Evolutionary conservation across 2,329 filamentous ascomycete species (phyloP).

Genomic region (Aspergillus pseudoterreus): DNA sequence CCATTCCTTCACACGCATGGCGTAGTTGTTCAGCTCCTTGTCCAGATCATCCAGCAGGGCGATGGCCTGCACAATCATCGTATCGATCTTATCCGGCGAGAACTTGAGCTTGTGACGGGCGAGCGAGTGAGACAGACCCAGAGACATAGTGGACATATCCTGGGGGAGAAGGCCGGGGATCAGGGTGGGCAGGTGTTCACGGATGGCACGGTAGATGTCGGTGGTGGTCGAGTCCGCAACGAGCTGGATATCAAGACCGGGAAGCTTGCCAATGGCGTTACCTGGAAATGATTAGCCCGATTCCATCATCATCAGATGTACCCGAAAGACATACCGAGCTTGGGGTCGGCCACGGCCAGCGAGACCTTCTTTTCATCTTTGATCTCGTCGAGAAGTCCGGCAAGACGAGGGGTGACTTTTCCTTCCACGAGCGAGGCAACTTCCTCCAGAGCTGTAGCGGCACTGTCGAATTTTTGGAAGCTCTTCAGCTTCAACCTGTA

Average conservation of each 20-base stretch:
- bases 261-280: constrained; percentile 87
- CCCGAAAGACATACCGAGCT: constrained; percentile 57
- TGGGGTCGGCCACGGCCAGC: constrained; percentile 87
- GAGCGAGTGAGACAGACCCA: constrained; percentile 95
- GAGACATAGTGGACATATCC: constrained; percentile 88
- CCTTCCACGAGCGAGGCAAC: constrained; percentile 84
- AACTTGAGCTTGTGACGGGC: constrained; percentile 98
- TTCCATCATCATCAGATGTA: neutral
- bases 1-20: constrained; percentile 99
- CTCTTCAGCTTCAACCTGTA: constrained; percentile 86
- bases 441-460: constrained; percentile 84
- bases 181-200: constrained; percentile 81
- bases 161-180: constrained; percentile 82
- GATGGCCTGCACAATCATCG: constrained; percentile 98
- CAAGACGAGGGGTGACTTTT: constrained; percentile 86
- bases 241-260: constrained; percentile 77
- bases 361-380: constrained; percentile 98
- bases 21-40: constrained; percentile 98
- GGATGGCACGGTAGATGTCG: constrained; percentile 92
- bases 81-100: constrained; percentile 96
- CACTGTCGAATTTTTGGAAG: constrained; percentile 96
- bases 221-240: constrained; percentile 77
- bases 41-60: constrained; percentile 91
- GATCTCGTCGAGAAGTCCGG: constrained; percentile 77
- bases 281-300: constrained; percentile 37